Conservation (phyloP, 2,329 filamentous ascomycete genomes). For the Fusarium annulatum region DNA sequence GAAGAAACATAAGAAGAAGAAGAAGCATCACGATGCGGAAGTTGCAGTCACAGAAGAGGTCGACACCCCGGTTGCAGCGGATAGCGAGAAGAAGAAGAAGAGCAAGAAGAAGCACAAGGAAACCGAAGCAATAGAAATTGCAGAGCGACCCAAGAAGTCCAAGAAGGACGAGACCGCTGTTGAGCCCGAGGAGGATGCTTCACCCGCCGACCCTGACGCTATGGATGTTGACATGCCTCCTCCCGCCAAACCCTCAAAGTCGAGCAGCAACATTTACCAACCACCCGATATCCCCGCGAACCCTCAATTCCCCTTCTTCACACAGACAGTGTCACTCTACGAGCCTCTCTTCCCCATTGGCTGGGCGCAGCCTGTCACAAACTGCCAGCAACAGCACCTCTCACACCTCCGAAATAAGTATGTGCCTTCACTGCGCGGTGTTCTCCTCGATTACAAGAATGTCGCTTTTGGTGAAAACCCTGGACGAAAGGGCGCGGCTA, state of each 20-base stretch:
- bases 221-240: slow-evolving; percentile 55
- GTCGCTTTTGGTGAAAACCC: slow-evolving; percentile 72
- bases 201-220: slow-evolving; percentile 44
- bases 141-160: slow-evolving; percentile 48
- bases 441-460: slow-evolving; percentile 80
- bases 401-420: slow-evolving; percentile 81
- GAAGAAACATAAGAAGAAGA: slow-evolving; percentile 49
- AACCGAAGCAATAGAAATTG: slow-evolving; percentile 34
- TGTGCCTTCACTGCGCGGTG: slow-evolving; percentile 76
- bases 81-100: slow-evolving; percentile 48
- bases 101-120: slow-evolving; percentile 42
- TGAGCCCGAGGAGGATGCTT: slow-evolving; percentile 22
- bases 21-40: slow-evolving; percentile 44
- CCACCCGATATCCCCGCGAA: slow-evolving; percentile 54
- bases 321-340: slow-evolving; percentile 84
- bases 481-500: slow-evolving; percentile 59
- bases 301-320: slow-evolving; percentile 76
- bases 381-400: slow-evolving; percentile 78
- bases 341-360: slow-evolving; percentile 78
- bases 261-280: slow-evolving; percentile 50
- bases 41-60: slow-evolving; percentile 19
- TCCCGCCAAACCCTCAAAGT: slow-evolving; percentile 43
- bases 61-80: slow-evolving; percentile 8
- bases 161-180: slow-evolving; percentile 36
- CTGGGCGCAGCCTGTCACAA: slow-evolving; percentile 76